phyloP scores from a whole-genome alignment of 345 rosid genomes.

The Euphorbia tirucalli region DNA sequence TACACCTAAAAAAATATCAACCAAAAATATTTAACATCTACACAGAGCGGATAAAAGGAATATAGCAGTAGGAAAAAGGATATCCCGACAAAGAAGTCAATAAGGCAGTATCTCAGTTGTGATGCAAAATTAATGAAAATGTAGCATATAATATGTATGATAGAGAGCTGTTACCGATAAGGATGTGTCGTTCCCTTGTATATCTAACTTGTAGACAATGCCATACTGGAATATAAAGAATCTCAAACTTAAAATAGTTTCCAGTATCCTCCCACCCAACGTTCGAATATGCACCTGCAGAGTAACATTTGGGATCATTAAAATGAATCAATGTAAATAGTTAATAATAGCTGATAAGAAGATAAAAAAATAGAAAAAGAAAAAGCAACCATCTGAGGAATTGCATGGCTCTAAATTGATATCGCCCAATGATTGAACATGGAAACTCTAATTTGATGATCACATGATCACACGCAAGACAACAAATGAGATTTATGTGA shows the following conservation, averaged over 20 bases:
- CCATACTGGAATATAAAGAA: slow-evolving; percentile 96
- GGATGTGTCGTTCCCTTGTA: slow-evolving; percentile 59
- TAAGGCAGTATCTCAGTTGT: not conserved
- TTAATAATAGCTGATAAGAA: not conserved
- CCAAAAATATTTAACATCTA: not conserved
- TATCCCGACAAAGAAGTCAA: not conserved
- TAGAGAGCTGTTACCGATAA: slow-evolving; percentile 44
- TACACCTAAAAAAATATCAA: slow-evolving; percentile 51
- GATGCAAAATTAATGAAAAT: not conserved
- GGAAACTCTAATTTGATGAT: not conserved
- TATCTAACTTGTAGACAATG: slow-evolving; percentile 73
- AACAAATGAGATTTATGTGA: not conserved
- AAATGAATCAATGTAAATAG: not conserved
- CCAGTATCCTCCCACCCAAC: slow-evolving; percentile 77
- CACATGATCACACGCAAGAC: not conserved
- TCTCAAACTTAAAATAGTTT: slow-evolving; percentile 76
- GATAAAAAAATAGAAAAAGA: not conserved
- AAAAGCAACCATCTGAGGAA: not conserved
- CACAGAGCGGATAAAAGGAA: not conserved
- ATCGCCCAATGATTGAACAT: too few relatives aligned
- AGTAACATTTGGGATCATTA: slow-evolving; percentile 15
- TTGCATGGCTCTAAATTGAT: not conserved
- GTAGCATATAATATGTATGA: not conserved
- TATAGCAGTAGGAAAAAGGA: not conserved
- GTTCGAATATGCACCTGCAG: slow-evolving; percentile 85